These are phyloP conservation scores for Rosa hybrid DNA, from an alignment of 331 rosid species.

Conservation along the genomic window DNA sequence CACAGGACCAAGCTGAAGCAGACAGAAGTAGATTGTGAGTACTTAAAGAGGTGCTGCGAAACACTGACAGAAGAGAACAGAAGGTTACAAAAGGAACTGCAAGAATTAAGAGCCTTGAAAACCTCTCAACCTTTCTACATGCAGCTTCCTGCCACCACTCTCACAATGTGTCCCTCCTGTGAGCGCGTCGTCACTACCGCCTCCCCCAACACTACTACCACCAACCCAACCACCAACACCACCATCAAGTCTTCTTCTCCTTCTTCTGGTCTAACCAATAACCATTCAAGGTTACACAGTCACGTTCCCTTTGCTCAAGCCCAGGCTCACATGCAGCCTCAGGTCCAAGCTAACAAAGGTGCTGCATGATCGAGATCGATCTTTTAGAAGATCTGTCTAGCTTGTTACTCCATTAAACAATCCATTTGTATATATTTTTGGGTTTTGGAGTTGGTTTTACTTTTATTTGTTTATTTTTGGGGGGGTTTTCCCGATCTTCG, in stretches of 20 bases:
- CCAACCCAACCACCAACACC: slow-evolving; percentile 1
- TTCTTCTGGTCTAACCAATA: slow-evolving; percentile 2
- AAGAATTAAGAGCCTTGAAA: slow-evolving; percentile 87
- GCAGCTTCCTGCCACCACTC: slow-evolving; percentile 98
- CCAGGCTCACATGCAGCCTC: slow-evolving; percentile 31
- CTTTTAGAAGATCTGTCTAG: background rate
- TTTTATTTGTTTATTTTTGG: background rate
- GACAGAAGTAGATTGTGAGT: slow-evolving; percentile 96
- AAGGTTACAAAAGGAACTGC: slow-evolving; percentile 89
- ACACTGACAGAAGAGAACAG: slow-evolving; percentile 89
- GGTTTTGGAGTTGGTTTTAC: slow-evolving; percentile 21
- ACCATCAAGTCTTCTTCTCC: background rate
- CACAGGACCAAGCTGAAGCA: slow-evolving; percentile 96
- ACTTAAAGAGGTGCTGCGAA: slow-evolving; percentile 88
- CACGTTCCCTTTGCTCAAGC: slow-evolving; percentile 21
- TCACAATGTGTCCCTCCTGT: slow-evolving; percentile 97
- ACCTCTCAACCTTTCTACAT: slow-evolving; percentile 77
- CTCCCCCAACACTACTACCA: slow-evolving; percentile 18
- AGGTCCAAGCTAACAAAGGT: slow-evolving; percentile 38
- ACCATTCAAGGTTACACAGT: slow-evolving; percentile 19
- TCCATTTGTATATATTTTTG: slow-evolving; percentile 28
- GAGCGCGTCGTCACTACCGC: slow-evolving; percentile 75
- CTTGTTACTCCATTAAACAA: background rate
- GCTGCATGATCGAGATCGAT: slow-evolving; percentile 26
- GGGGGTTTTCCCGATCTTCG: slow-evolving; percentile 19